phyloP scores from a whole-genome alignment of 768 basidiomycete genomes.

The Kondoa subrosea region DNA sequence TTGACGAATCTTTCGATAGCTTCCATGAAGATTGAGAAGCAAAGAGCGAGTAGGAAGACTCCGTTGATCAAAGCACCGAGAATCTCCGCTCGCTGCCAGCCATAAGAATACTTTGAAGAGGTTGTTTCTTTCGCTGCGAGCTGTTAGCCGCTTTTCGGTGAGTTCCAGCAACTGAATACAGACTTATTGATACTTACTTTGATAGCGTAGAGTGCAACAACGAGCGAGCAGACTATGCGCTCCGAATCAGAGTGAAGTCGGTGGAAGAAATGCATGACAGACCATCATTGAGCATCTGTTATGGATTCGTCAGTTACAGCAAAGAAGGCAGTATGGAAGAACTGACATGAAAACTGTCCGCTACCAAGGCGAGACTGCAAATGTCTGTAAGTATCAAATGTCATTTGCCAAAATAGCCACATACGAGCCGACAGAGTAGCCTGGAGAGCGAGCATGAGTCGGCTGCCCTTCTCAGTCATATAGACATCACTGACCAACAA shows the following conservation, averaged over 20 bases:
- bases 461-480: too few relatives aligned
- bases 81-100: constrained; percentile 80
- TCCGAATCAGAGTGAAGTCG: neutral
- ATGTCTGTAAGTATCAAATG: neutral
- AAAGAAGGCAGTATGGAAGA: neutral
- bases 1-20: constrained; percentile 78
- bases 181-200: constrained; percentile 37
- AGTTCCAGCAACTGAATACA: constrained; percentile 14
- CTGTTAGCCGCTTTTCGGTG: constrained; percentile 33
- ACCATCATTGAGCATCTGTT: constrained; percentile 50
- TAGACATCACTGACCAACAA: constrained; percentile 49
- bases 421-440: constrained; percentile 77
- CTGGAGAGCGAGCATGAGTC: too few relatives aligned
- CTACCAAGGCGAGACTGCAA: constrained; percentile 58
- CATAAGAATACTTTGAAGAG: constrained; percentile 72
- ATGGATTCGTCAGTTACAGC: neutral
- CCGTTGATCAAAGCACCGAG: constrained; percentile 89
- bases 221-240: constrained; percentile 42
- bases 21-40: constrained; percentile 87
- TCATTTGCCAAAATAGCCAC: neutral
- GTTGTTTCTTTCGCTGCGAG: constrained; percentile 45
- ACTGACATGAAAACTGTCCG: constrained; percentile 91
- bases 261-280: constrained; percentile 37
- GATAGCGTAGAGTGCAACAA: constrained; percentile 91
- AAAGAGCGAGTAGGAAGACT: constrained; percentile 87